Evolutionary conservation across 208 protist species (phyloP).

Genomic region (Perkinsela sp.): DNA sequence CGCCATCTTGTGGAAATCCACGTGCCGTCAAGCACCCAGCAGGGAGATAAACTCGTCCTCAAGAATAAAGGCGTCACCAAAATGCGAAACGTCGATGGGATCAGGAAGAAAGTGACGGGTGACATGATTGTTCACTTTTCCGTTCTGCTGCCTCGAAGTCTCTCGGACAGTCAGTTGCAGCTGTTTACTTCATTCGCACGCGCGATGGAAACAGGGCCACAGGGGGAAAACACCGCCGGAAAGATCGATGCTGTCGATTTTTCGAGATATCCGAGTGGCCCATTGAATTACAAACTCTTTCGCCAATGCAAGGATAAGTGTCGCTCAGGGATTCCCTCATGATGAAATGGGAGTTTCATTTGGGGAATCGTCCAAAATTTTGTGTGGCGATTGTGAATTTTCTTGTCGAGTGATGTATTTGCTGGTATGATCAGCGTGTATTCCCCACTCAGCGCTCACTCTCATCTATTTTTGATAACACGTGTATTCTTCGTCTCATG

Average conservation of each 20-base stretch:
- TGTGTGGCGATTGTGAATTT: no score
- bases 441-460: no score
- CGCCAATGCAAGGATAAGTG: not conserved
- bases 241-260: not conserved
- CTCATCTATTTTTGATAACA: no score
- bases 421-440: no score
- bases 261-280: not conserved
- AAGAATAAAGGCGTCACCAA: constrained; percentile 45
- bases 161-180: constrained; percentile 34
- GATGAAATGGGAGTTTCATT: no score
- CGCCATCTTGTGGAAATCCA: constrained; percentile 20
- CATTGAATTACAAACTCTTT: not conserved
- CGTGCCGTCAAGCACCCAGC: constrained; percentile 46
- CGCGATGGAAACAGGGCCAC: constrained; percentile 3
- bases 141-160: constrained; percentile 35
- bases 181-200: constrained; percentile 45
- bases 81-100: constrained; percentile 9
- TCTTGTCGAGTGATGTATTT: no score
- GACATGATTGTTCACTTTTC: constrained; percentile 65
- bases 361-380: no score
- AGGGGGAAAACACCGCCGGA: not conserved
- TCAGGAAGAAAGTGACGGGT: constrained; percentile 9
- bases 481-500: no score
- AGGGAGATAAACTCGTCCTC: constrained; percentile 55
- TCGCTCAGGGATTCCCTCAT: not conserved